Conservation (phyloP, 1,284 basidiomycete genomes). For the Cutaneotrichosporon cyanovorans region DNA sequence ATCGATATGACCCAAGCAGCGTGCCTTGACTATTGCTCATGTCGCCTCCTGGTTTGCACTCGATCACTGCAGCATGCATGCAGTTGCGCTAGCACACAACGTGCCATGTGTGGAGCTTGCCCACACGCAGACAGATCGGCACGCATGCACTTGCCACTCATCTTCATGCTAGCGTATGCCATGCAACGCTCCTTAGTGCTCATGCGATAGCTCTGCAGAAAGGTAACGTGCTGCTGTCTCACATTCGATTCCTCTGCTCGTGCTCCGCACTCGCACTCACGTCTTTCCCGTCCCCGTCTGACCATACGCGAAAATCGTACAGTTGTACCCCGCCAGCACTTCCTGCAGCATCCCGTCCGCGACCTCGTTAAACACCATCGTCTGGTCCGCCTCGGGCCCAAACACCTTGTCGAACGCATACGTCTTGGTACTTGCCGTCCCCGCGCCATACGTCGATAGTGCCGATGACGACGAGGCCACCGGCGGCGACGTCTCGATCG, state of each 20-base stretch:
- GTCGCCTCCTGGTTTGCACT: too few relatives aligned
- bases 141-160: too few relatives aligned
- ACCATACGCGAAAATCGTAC: slow-evolving; percentile 96
- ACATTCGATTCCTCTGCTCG: too few relatives aligned
- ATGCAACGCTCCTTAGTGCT: too few relatives aligned
- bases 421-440: slow-evolving; percentile 55
- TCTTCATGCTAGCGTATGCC: too few relatives aligned
- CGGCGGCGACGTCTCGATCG: slow-evolving; percentile 58
- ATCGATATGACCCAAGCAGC: too few relatives aligned
- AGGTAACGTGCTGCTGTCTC: neutral
- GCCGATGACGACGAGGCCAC: slow-evolving; percentile 21
- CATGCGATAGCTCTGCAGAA: neutral
- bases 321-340: slow-evolving; percentile 92
- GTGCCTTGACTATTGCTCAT: too few relatives aligned
- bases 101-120: too few relatives aligned
- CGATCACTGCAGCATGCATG: too few relatives aligned
- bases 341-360: slow-evolving; percentile 88
- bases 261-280: slow-evolving; percentile 50
- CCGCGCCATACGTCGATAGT: slow-evolving; percentile 49
- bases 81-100: too few relatives aligned
- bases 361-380: slow-evolving; percentile 87
- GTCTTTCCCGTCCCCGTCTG: slow-evolving; percentile 99
- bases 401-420: slow-evolving; percentile 91
- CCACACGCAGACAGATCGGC: too few relatives aligned
- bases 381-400: slow-evolving; percentile 94